These are phyloP conservation scores for Narthecium ossifragum DNA, from an alignment of 106 monocot species.

Conservation along the genomic window DNA sequence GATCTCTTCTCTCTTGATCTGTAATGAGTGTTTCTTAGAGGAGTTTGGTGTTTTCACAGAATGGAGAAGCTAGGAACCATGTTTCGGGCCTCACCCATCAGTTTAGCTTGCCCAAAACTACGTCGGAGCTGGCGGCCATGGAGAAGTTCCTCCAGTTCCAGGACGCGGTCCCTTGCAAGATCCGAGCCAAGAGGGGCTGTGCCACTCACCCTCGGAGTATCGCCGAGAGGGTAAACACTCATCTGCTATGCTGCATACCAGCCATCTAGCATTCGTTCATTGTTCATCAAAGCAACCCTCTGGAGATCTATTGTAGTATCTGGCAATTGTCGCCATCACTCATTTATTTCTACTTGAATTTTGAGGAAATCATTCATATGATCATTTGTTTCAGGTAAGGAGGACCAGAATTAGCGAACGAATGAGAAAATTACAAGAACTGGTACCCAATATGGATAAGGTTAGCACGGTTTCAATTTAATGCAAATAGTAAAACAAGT, in stretches of 20 bases:
- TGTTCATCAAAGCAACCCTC: no score
- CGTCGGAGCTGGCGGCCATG: constrained; percentile 54
- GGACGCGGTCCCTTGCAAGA: constrained; percentile 84
- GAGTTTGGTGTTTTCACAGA: constrained; percentile 8
- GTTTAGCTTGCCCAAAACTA: constrained; percentile 61
- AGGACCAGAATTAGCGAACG: constrained; percentile 92
- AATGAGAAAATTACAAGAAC: constrained; percentile 94
- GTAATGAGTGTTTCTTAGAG: background rate
- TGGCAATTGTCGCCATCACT: no score
- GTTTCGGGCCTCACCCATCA: constrained; percentile 41
- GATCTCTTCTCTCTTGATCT: background rate
- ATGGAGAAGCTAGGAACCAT: constrained; percentile 31
- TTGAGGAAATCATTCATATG: no score
- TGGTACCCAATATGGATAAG: constrained; percentile 99
- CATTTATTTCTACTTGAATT: background rate
- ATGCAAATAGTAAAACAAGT: background rate
- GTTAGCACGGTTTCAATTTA: constrained; percentile 19
- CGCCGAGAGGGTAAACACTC: constrained; percentile 67
- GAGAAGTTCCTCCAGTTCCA: constrained; percentile 89
- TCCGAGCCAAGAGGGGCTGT: constrained; percentile 81
- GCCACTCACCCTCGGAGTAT: constrained; percentile 93
- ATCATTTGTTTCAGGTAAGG: constrained; percentile 56
- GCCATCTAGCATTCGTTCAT: no score
- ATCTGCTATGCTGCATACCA: no score
- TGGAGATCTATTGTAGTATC: no score